Percentiles rank a stretch among this genome's conserved stretches.
These are phyloP conservation scores for Trichophyton schoenleinii DNA, from an alignment of 2,329 filamentous ascomycete species.

Conservation along the genomic window DNA sequence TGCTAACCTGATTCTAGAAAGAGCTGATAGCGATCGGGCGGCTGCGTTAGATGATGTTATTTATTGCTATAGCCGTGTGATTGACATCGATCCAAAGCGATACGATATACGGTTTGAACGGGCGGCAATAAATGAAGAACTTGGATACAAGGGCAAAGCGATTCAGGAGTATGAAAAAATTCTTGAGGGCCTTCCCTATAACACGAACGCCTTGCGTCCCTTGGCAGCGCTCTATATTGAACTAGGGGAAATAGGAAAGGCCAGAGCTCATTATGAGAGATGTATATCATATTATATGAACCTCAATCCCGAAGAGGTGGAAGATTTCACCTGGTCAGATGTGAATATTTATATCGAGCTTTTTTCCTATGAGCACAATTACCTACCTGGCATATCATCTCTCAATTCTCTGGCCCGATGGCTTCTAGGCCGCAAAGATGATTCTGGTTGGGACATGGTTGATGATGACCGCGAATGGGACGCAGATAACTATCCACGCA, in stretches of 20 bases:
- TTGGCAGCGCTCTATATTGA: constrained; percentile 47
- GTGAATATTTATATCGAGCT: constrained; percentile 76
- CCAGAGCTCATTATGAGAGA: constrained; percentile 40
- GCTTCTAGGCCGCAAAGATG: constrained; percentile 62
- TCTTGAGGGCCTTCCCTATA: constrained; percentile 41
- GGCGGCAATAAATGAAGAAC: constrained; percentile 43
- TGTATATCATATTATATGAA: constrained; percentile 40
- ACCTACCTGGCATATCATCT: constrained; percentile 53
- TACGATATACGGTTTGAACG: constrained; percentile 43
- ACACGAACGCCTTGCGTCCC: constrained; percentile 42
- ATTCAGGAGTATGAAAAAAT: constrained; percentile 43
- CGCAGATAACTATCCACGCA: constrained; percentile 52
- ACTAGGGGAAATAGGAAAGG: constrained; percentile 36
- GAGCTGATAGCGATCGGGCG: constrained; percentile 34
- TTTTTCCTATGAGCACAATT: constrained; percentile 52
- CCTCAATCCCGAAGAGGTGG: constrained; percentile 32
- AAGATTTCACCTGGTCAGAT: constrained; percentile 60
- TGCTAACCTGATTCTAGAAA: constrained; percentile 42
- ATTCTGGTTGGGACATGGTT: constrained; percentile 64
- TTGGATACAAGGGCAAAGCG: constrained; percentile 36
- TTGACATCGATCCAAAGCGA: constrained; percentile 41
- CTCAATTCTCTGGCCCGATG: constrained; percentile 66
- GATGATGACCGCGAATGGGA: constrained; percentile 88
- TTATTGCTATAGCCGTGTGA: constrained; percentile 43
- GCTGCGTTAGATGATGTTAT: constrained; percentile 36